Percentiles rank a stretch among this genome's conserved stretches.
Conservation (phyloP, 108 stramenopile species). For the Licmophora abbreviata region DNA sequence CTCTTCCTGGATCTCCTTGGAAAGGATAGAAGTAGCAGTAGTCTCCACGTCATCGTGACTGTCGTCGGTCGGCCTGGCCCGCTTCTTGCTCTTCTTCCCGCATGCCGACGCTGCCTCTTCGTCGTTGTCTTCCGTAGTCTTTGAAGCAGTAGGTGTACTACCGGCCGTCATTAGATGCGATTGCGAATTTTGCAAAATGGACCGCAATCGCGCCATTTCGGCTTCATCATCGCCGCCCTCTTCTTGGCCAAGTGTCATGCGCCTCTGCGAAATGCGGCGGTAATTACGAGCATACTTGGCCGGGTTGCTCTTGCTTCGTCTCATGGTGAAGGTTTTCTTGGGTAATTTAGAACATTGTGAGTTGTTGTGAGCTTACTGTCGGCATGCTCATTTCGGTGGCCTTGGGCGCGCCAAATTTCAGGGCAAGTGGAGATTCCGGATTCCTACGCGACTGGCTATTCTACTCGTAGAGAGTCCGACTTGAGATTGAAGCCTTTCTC, state of each 20-base stretch:
- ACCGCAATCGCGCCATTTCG: slow-evolving; percentile 48
- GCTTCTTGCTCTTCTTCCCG: slow-evolving; percentile 8
- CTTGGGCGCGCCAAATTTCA: no score
- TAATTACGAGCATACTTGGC: slow-evolving; percentile 79
- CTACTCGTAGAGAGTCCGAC: no score
- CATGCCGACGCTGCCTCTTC: slow-evolving; percentile 4
- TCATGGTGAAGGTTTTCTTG: no score
- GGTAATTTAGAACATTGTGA: no score
- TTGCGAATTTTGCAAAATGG: slow-evolving; percentile 44
- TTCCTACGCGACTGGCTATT: no score
- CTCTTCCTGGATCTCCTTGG: slow-evolving; percentile 51
- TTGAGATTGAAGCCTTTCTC: no score
- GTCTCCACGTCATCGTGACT: slow-evolving; percentile 7
- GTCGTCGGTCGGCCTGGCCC: slow-evolving; percentile 6
- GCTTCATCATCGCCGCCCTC: slow-evolving; percentile 45
- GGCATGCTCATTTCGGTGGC: no score
- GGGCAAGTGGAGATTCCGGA: no score
- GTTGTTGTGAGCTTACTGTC: no score
- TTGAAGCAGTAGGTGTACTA: no score
- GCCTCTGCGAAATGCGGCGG: slow-evolving; percentile 81
- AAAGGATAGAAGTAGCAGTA: slow-evolving; percentile 31
- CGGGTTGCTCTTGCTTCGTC: slow-evolving; percentile 74
- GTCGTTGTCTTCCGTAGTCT: no score
- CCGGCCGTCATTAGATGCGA: slow-evolving; percentile 29
- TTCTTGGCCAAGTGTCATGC: slow-evolving; percentile 69